These are phyloP conservation scores for Candida vaughaniae DNA, from an alignment of 805 yeast genomes.

Conservation along the genomic window DNA sequence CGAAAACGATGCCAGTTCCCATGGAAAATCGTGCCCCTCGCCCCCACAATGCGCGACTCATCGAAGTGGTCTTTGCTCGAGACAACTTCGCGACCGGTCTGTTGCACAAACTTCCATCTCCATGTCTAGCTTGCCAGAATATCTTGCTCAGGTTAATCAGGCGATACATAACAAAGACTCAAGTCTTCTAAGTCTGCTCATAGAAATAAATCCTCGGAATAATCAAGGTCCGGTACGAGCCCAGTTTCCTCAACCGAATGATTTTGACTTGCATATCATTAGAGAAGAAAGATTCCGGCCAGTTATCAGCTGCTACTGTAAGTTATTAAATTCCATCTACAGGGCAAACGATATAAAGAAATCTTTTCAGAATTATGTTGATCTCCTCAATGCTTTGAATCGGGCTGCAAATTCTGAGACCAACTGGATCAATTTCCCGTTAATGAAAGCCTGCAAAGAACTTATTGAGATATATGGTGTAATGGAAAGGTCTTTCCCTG, in stretches of 20 bases:
- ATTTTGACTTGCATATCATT: conserved; percentile 37
- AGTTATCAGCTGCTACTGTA: conserved; percentile 30
- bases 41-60: too few relatives aligned
- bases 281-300: conserved; percentile 35
- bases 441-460: conserved; percentile 41
- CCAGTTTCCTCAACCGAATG: conserved; percentile 34
- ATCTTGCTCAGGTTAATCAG: conserved; percentile 1
- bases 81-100: too few relatives aligned
- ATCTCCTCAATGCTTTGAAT: conserved; percentile 45
- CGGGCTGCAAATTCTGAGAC: conserved; percentile 53
- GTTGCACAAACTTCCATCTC: too few relatives aligned
- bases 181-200: conserved; percentile 1
- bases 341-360: conserved; percentile 29
- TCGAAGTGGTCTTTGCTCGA: too few relatives aligned
- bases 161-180: conserved; percentile 7
- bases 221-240: conserved; percentile 31
- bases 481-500: conserved; percentile 27
- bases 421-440: conserved; percentile 50
- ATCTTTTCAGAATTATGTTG: conserved; percentile 35
- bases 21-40: too few relatives aligned
- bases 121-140: background rate
- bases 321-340: conserved; percentile 34
- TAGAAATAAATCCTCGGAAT: conserved; percentile 31
- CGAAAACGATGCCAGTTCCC: too few relatives aligned
- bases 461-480: conserved; percentile 41